Evolutionary conservation across 2,329 filamentous ascomycete genomes (phyloP), one percentile per base, ranked within the genome.

Genomic region (Nectriaceae sp.): DNA sequence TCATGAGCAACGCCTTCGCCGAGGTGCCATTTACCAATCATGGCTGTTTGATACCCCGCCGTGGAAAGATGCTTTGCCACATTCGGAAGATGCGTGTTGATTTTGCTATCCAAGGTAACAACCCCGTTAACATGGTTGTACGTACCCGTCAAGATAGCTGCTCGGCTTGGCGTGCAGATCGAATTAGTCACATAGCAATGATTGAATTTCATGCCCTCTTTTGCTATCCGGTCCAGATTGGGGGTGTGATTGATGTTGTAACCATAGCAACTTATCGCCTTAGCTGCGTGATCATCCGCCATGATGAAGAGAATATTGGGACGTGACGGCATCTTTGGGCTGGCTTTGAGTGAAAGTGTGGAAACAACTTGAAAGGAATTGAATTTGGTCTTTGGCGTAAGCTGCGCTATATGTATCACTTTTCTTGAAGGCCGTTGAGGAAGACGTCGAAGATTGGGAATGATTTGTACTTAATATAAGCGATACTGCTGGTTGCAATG

Each of bases 11-110:
- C 49, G 1, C 75, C 76, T 53, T 80, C 76, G 3, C 77, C 77
- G 11, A 80, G 59, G 53, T 79, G 77, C 76, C 77, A 80, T 56
- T 80, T 80, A 0, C 76, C 77, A 0, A 78, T 62, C 75, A 80
- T 80, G 8, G 73, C 76, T 0, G 76, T 80, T 40, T 71, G 70
- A 49, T 80, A 80, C 0, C 72, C 72, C 21, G 70, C 72, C 0
- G 69, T 63, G 2, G 71, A 69, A 1, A 80, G 63, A 18, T 74
- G 68, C 52, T 80, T 80, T 2, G 76, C 76, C 3, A 80, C 75
- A 22, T 79, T 80, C 6, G 77, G 77, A 3, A 76, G 44, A 11
- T 69, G 65, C 33, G 74, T 77, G 62, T 79, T 77, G 62, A 80
- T 77, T 44, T 56, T 29, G 54, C 60, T 66, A 46, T 75, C 67